phyloP scores from a whole-genome alignment of 768 basidiomycete genomes.

The Guyanaporus albipodus region DNA sequence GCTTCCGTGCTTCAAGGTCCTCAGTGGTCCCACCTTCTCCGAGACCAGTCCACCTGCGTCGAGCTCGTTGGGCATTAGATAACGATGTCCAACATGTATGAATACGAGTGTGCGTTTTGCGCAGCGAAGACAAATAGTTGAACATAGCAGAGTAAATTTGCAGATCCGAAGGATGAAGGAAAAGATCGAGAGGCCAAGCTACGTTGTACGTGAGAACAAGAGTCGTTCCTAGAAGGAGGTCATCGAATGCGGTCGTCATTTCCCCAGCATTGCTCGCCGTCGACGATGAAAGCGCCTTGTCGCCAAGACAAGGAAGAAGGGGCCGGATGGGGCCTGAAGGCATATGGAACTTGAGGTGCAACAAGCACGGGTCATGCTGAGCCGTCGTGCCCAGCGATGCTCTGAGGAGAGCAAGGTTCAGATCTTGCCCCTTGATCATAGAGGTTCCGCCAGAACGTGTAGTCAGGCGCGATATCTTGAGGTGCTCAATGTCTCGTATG shows the following conservation, averaged over 20 bases:
- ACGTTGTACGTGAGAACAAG: slow-evolving; percentile 66
- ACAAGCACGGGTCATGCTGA: slow-evolving; percentile 77
- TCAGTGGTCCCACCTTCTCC: slow-evolving; percentile 81
- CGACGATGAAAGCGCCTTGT: slow-evolving; percentile 39
- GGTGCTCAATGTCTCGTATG: slow-evolving; percentile 81
- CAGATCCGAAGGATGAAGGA: slow-evolving; percentile 74
- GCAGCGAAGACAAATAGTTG: slow-evolving; percentile 76
- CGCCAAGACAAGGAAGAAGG: slow-evolving; percentile 67
- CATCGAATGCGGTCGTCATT: slow-evolving; percentile 58
- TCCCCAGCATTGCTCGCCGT: slow-evolving; percentile 36
- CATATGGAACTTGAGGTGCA: slow-evolving; percentile 69
- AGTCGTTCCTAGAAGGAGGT: slow-evolving; percentile 76
- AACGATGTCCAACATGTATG: slow-evolving; percentile 82
- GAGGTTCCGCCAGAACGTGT: slow-evolving; percentile 58
- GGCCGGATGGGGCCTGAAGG: slow-evolving; percentile 81
- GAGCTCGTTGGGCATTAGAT: slow-evolving; percentile 79
- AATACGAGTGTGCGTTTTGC: slow-evolving; percentile 78
- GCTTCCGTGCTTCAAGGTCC: slow-evolving; percentile 60
- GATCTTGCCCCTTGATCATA: slow-evolving; percentile 87
- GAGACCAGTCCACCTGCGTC: slow-evolving; percentile 81
- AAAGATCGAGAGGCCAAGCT: slow-evolving; percentile 87
- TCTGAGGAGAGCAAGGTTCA: slow-evolving; percentile 81
- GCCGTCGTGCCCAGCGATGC: slow-evolving; percentile 87
- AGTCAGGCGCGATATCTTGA: slow-evolving; percentile 75
- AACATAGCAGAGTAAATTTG: slow-evolving; percentile 73